Conservation (phyloP, 768 basidiomycete species). For the Podaxis sp. region DNA sequence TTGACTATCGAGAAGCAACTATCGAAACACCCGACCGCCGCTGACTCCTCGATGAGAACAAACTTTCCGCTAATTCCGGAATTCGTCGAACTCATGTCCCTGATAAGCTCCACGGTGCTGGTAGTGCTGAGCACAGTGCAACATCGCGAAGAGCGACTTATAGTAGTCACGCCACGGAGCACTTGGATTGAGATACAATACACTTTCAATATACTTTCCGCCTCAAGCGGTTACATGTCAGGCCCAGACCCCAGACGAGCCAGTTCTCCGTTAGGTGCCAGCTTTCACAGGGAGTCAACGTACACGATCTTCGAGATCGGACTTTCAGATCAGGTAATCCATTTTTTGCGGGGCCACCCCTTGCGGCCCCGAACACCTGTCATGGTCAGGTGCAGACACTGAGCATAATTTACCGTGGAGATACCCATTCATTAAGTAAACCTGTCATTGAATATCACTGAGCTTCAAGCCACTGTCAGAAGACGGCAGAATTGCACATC, state of each 20-base stretch:
- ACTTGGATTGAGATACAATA: too few relatives aligned
- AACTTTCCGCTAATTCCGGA: neutral
- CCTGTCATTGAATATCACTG: neutral
- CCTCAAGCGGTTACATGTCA: too few relatives aligned
- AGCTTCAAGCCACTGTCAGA: constrained; percentile 8
- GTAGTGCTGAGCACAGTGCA: neutral
- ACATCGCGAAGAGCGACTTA: neutral
- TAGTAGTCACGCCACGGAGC: neutral
- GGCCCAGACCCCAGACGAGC: too few relatives aligned
- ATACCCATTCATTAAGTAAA: neutral
- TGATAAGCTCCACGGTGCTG: neutral
- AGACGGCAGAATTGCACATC: neutral
- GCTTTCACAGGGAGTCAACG: too few relatives aligned
- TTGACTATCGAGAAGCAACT: too few relatives aligned
- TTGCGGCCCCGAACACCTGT: neutral
- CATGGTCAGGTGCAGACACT: neutral
- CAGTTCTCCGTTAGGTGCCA: too few relatives aligned
- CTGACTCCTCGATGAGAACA: neutral
- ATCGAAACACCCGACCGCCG: neutral
- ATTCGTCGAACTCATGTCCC: constrained; percentile 1
- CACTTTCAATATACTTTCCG: too few relatives aligned
- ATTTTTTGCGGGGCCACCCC: neutral
- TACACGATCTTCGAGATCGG: too few relatives aligned
- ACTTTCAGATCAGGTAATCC: neutral
- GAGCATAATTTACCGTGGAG: neutral